A percentile compares a stretch with the other conserved stretches of the same genome.
Evolutionary conservation across 2,329 filamentous ascomycete species (phyloP).

Genomic region (Incumbomyces delicatus): DNA sequence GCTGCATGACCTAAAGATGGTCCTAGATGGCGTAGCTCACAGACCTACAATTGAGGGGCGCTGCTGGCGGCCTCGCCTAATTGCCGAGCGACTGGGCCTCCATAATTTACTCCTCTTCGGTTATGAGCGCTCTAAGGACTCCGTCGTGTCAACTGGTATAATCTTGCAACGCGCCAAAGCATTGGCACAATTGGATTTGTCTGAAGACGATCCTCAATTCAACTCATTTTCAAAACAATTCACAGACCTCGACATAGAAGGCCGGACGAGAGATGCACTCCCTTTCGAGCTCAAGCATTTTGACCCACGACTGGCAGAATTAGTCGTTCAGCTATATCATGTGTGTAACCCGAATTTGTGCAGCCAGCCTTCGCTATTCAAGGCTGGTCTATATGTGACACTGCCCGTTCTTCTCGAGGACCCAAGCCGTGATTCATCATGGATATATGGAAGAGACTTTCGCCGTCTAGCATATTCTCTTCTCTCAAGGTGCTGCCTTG

Average conservation of each 20-base stretch:
- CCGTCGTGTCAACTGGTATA: constrained; percentile 16
- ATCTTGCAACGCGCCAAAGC: constrained; percentile 26
- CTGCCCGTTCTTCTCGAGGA: constrained; percentile 55
- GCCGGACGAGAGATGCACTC: no score
- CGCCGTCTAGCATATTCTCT: constrained; percentile 48
- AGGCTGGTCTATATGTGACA: constrained; percentile 43
- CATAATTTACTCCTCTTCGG: constrained; percentile 28
- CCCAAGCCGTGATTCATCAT: constrained; percentile 45
- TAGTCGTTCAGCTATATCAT: constrained; percentile 33
- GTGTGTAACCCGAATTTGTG: background rate
- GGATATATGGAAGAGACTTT: constrained; percentile 44
- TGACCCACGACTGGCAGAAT: constrained; percentile 44
- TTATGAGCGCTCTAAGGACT: constrained; percentile 30
- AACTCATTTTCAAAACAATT: constrained; percentile 30
- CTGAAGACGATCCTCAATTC: constrained; percentile 20
- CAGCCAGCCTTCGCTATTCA: constrained; percentile 6
- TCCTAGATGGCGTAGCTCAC: background rate
- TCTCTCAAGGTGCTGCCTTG: constrained; percentile 19
- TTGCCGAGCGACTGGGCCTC: constrained; percentile 28
- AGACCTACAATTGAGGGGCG: constrained; percentile 7
- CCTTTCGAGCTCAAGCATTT: constrained; percentile 18
- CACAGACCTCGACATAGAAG: background rate
- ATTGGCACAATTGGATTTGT: constrained; percentile 2
- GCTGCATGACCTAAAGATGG: constrained; percentile 52
- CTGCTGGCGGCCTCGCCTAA: constrained; percentile 12